Conservation (phyloP, 257 asterid species). For the Cruciata laevipes region DNA sequence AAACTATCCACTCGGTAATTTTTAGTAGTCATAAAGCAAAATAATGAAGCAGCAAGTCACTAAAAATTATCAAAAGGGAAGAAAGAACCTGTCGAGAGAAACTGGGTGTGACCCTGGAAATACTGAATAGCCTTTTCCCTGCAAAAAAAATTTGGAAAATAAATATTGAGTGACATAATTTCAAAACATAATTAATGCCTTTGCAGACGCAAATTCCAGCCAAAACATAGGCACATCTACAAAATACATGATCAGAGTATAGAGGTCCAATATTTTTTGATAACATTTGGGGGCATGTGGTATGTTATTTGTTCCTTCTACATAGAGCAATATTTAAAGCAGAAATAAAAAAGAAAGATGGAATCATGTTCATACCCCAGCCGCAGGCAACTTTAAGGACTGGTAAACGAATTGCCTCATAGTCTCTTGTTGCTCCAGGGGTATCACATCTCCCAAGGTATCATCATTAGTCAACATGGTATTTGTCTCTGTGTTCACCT, state of each 20-base stretch:
- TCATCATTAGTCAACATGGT: conserved; percentile 74
- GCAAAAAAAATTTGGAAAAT: conserved; percentile 15
- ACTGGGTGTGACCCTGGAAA: conserved; percentile 99
- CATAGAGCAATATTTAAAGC: not conserved
- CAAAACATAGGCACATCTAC: not conserved
- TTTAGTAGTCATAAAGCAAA: not conserved
- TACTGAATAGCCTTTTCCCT: conserved; percentile 57
- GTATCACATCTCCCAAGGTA: conserved; percentile 77
- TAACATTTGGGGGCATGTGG: too few species aligned
- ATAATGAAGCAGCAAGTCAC: not conserved
- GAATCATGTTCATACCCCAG: conserved; percentile 36
- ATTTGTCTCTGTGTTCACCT: conserved; percentile 67
- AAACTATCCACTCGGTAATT: not conserved
- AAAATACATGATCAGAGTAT: not conserved
- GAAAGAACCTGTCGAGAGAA: conserved; percentile 77
- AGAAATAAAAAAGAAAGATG: not conserved
- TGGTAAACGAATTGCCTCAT: conserved; percentile 78
- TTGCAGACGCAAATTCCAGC: not conserved
- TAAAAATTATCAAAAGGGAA: conserved; percentile 13
- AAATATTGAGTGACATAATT: not conserved
- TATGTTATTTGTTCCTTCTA: not conserved
- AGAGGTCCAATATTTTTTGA: not conserved
- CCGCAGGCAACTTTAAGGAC: conserved; percentile 53
- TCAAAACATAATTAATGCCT: not conserved
- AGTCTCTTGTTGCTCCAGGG: conserved; percentile 58